Conservation (phyloP, 1,284 basidiomycete species). For the Moesziomyces sp. region DNA sequence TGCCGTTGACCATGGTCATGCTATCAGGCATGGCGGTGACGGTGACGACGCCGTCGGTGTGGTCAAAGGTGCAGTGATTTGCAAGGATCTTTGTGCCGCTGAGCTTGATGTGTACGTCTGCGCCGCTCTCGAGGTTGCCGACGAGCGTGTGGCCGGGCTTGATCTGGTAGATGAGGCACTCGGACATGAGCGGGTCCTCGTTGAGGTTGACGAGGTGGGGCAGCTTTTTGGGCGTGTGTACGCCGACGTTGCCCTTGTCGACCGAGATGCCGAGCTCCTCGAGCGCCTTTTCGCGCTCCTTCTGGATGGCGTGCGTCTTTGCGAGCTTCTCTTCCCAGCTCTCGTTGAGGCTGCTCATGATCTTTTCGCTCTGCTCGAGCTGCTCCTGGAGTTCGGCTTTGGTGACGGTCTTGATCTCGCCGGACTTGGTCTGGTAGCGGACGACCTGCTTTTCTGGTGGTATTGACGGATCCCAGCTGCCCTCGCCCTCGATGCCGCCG, state of each 20-base stretch:
- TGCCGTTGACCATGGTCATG: conserved; percentile 88
- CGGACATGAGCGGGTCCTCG: conserved; percentile 70
- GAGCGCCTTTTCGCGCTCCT: conserved; percentile 93
- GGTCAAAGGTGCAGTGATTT: conserved; percentile 92
- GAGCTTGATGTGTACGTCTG: conserved; percentile 77
- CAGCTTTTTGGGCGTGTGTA: conserved; percentile 94
- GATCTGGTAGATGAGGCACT: conserved; percentile 79
- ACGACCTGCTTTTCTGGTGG: conserved; percentile 96
- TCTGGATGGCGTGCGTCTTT: conserved; percentile 92
- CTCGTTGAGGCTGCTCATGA: conserved; percentile 95
- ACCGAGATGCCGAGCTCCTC: conserved; percentile 98
- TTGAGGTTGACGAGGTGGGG: conserved; percentile 64
- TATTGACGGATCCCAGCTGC: conserved; percentile 84
- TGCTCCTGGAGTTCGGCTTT: conserved; percentile 97
- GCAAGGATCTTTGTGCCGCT: conserved; percentile 91
- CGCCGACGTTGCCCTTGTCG: conserved; percentile 90
- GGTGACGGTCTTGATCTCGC: conserved; percentile 91
- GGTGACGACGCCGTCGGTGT: conserved; percentile 84
- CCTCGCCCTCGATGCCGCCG: conserved; percentile 71
- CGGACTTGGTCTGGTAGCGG: conserved; percentile 90
- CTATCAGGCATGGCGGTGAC: conserved; percentile 81
- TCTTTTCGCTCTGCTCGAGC: conserved; percentile 93
- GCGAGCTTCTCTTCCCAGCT: conserved; percentile 97
- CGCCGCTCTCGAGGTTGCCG: conserved; percentile 34
- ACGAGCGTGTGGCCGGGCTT: conserved; percentile 85